Base-by-base conservation (phyloP, 305 asterid genomes). In the Plantago coronopus region DNA sequence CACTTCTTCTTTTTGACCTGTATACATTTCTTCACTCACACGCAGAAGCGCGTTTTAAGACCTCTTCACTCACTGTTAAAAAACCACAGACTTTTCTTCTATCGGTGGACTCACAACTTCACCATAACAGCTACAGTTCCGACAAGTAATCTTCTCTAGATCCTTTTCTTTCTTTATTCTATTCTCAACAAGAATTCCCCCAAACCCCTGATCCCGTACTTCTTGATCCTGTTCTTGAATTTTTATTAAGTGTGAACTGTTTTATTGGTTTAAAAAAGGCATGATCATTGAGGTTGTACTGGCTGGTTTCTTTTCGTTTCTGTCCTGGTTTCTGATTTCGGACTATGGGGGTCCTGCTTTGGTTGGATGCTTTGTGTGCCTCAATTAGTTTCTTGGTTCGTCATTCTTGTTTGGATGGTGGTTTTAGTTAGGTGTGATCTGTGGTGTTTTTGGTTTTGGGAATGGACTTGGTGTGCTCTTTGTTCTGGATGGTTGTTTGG, bases 91-190 rank as follows among this genome's bases (percentile, higher is more conserved):
- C 13, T 11, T 14, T 17, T 54, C 19, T 61, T 69, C 72, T 73
- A 53, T 71, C 73, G 38, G 65, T 74, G 74, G 82, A 76, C 87
- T 77, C 51, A 61, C 72, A 43, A 48, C 54, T 65, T 76, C 57
- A 64, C 19, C 66, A 64, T 74, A 72, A 59, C 47, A 29, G 45
- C 61, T 20, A 8, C 43, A 14, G 10, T 72, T 79, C 68, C 59
- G 61, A 66, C 75, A 66, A 81, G 84, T 79, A 73, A 71, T 56
- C 67, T 59, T 68, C 69, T 22, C 17, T 53, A 45, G 72, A 71
- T 72, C 77, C 70, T 65, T 47, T 48, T 10, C 23, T 20, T 27
- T 63, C 13, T 34, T 9, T 7, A 31, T 31, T 31, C 9, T 21
- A 29, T 55, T 57, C 48, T 56, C 50, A 16, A 56, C 29, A 49